Evolutionary conservation across 2,329 filamentous ascomycete genomes (phyloP), one percentile per base, ranked within the genome.

Genomic region (Claviceps paspali): DNA sequence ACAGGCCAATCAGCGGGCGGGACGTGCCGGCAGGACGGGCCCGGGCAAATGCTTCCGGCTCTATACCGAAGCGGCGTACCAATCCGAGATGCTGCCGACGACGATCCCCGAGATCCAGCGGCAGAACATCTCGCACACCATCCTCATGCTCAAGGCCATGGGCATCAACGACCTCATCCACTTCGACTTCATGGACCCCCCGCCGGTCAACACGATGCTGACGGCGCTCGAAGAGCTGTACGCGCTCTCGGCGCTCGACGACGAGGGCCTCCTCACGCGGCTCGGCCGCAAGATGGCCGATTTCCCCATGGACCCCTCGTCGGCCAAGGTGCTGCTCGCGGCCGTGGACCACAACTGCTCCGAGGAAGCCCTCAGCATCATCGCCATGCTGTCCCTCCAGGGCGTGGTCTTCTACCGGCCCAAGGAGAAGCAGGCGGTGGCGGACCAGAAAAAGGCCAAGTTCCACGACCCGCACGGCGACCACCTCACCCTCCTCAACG

Each of bases 121-220:
- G 1, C 85, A 95, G 55, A 98, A 98, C 50, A 54, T 98, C 37
- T 82, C 85, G 0, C 79, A 82, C 47, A 95, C 88, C 0, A 96
- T 98, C 56, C 70, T 98, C 33, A 94, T 95, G 82, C 72, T 98
- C 35, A 98, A 98, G 56, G 91, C 91, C 0, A 96, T 98, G 86
- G 91, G 92, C 3, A 96, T 98, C 58, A 96, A 98, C 52, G 91
- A 98, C 53, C 67, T 98, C 2, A 69, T 98, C 10, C 86, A 93
- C 53, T 98, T 98, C 51, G 88, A 96, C 60, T 98, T 98, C 51
- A 96, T 98, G 88, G 91, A 98, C 51, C 87, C 91, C 0, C 91
- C 91, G 0, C 91, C 91, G 0, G 91, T 91, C 22, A 95, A 96
- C 51, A 96, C 91, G 10, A 95, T 96, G 85, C 71, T 98, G 45